phyloP scores from a whole-genome alignment of 768 basidiomycete species.

The Cystobasidium onofrii region DNA sequence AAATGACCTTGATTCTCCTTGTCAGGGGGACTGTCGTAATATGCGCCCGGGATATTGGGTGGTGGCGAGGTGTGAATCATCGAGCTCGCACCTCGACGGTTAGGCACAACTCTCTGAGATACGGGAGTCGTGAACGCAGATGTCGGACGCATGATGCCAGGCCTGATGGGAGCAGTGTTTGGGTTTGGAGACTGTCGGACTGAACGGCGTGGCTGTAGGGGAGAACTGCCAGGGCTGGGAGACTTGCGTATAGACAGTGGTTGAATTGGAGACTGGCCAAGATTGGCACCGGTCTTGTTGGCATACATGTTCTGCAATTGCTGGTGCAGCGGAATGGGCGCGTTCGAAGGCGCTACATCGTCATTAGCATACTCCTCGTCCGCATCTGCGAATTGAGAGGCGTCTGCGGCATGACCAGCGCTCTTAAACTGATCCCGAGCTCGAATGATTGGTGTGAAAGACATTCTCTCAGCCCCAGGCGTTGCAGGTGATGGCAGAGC shows the following conservation, averaged over 20 bases:
- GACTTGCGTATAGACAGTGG: constrained; percentile 19
- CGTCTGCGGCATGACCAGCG: constrained; percentile 3
- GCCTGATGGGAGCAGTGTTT: not conserved
- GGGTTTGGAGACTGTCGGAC: constrained; percentile 22
- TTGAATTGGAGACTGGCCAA: constrained; percentile 2
- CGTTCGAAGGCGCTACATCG: not conserved
- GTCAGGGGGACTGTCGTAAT: constrained; percentile 17
- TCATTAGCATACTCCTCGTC: constrained; percentile 39
- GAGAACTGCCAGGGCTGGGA: not conserved
- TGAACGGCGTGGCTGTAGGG: constrained; percentile 12
- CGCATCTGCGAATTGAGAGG: constrained; percentile 41
- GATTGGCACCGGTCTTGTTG: not conserved
- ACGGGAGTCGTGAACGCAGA: constrained; percentile 20
- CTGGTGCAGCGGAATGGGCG: not conserved
- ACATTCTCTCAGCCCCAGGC: constrained; percentile 24
- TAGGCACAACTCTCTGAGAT: not conserved
- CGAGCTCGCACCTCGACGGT: constrained; percentile 4
- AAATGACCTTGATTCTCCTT: constrained; percentile 19
- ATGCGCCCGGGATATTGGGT: constrained; percentile 7
- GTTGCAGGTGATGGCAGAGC: constrained; percentile 16
- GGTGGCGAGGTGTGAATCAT: constrained; percentile 22
- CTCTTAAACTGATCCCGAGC: constrained; percentile 14
- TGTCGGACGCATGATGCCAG: constrained; percentile 26
- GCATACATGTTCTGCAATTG: constrained; percentile 3
- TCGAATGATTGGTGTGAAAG: constrained; percentile 21